phyloP scores from a whole-genome alignment of 164 flowering plant species.

The Umbellularia californica region DNA sequence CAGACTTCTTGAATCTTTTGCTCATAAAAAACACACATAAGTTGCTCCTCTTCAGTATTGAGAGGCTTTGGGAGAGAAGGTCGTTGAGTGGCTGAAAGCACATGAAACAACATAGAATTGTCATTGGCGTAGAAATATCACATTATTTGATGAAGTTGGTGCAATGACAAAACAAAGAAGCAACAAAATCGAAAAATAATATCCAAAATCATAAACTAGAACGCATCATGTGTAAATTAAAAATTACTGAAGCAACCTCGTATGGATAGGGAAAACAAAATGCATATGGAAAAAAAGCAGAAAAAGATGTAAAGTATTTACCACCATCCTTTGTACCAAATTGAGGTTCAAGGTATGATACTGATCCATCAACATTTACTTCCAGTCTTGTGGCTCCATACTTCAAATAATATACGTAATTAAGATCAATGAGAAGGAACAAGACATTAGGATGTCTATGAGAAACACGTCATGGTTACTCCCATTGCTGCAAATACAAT shows the following conservation, averaged over 20 bases:
- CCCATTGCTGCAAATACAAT: too few species aligned
- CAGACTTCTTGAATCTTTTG: slow-evolving; percentile 92
- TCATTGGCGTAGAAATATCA: background rate
- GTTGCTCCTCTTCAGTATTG: slow-evolving; percentile 75
- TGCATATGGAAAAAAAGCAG: background rate
- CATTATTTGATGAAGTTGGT: background rate
- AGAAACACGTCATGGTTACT: too few species aligned
- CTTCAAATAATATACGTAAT: slow-evolving; percentile 34
- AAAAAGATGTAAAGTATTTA: slow-evolving; percentile 17
- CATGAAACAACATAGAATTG: background rate
- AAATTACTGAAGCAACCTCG: background rate
- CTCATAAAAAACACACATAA: slow-evolving; percentile 78
- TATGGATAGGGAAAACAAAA: background rate
- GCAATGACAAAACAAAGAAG: background rate
- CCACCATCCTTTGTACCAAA: slow-evolving; percentile 41
- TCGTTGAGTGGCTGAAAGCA: slow-evolving; percentile 38
- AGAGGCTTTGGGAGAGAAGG: slow-evolving; percentile 81
- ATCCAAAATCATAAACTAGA: background rate
- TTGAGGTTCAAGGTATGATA: slow-evolving; percentile 60
- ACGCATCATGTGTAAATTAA: background rate
- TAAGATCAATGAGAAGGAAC: slow-evolving; percentile 1
- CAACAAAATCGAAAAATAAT: too few species aligned
- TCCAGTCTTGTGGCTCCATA: slow-evolving; percentile 82
- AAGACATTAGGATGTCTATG: slow-evolving; percentile 1
- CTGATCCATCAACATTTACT: slow-evolving; percentile 75